These are phyloP conservation scores for Leccinum griseonigrum DNA, from an alignment of 1,284 basidiomycete species.

Conservation along the genomic window DNA sequence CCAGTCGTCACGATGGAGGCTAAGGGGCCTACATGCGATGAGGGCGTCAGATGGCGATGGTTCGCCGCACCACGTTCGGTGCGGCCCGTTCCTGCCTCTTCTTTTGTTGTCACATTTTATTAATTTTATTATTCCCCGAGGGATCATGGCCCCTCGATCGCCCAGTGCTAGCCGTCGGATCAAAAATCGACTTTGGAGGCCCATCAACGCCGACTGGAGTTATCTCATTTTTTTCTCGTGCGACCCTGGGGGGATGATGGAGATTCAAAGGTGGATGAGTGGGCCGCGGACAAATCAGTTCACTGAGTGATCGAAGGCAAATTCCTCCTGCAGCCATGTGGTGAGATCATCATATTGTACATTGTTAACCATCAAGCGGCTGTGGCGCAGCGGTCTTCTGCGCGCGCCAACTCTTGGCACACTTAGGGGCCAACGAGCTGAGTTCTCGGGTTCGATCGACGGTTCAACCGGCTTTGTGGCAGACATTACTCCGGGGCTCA, in stretches of 20 bases:
- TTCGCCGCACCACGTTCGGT: conserved; percentile 9
- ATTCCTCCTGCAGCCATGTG: background rate
- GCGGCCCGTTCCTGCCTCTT: background rate
- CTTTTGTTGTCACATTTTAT: background rate
- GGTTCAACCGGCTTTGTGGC: conserved; percentile 14
- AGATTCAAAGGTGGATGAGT: conserved; percentile 7
- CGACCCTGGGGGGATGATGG: background rate
- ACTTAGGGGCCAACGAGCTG: background rate
- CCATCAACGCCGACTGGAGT: conserved; percentile 1
- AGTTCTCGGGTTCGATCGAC: background rate
- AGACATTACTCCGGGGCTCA: conserved; percentile 26
- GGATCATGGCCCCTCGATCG: conserved; percentile 18
- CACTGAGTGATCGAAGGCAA: conserved; percentile 3
- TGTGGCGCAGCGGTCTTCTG: background rate
- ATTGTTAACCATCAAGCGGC: background rate
- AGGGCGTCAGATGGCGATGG: conserved; percentile 3
- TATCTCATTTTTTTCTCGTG: background rate
- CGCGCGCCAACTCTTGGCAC: background rate
- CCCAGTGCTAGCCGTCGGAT: conserved; percentile 16
- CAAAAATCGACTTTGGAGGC: conserved; percentile 3
- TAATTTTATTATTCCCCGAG: background rate
- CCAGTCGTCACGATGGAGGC: conserved; percentile 1
- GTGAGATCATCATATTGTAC: background rate
- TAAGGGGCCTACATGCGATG: conserved; percentile 10
- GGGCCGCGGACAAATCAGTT: conserved; percentile 14